Conservation (phyloP, 129 eudicot species). For the Scalesia atractyloides region DNA sequence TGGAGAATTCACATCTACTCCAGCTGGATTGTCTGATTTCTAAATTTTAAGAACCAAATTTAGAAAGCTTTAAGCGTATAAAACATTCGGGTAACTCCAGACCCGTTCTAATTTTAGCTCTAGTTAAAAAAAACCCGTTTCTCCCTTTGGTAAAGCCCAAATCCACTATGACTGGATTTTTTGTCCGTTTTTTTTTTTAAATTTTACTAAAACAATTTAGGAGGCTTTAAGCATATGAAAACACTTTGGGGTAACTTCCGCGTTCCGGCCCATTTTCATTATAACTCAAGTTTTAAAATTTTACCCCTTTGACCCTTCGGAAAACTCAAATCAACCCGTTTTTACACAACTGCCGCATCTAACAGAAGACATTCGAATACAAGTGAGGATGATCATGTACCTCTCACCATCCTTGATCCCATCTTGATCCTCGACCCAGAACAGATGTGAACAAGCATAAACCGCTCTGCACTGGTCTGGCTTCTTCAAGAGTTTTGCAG, state of each 20-base stretch:
- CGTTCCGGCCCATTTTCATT: neutral
- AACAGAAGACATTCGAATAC: slow-evolving; percentile 6
- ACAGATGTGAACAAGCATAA: slow-evolving; percentile 94
- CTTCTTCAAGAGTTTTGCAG: slow-evolving; percentile 97
- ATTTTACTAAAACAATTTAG: neutral
- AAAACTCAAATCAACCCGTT: neutral
- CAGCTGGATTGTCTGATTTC: too few species aligned
- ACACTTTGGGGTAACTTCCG: neutral
- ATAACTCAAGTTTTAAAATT: neutral
- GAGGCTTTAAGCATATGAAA: neutral
- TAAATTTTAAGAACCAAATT: neutral
- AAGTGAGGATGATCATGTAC: slow-evolving; percentile 37
- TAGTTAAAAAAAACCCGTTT: neutral
- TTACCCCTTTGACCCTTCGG: neutral
- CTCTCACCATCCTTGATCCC: slow-evolving; percentile 92
- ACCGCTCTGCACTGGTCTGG: slow-evolving; percentile 99
- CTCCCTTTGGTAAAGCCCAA: neutral
- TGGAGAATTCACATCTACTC: too few species aligned
- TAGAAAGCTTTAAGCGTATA: neutral
- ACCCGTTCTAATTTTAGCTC: neutral
- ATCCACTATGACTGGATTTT: neutral
- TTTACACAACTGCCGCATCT: neutral
- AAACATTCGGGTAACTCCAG: neutral
- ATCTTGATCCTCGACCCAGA: slow-evolving; percentile 93
- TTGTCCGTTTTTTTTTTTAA: too few species aligned